Conservation (phyloP, 768 basidiomycete genomes). For the Trametes cubensis region DNA sequence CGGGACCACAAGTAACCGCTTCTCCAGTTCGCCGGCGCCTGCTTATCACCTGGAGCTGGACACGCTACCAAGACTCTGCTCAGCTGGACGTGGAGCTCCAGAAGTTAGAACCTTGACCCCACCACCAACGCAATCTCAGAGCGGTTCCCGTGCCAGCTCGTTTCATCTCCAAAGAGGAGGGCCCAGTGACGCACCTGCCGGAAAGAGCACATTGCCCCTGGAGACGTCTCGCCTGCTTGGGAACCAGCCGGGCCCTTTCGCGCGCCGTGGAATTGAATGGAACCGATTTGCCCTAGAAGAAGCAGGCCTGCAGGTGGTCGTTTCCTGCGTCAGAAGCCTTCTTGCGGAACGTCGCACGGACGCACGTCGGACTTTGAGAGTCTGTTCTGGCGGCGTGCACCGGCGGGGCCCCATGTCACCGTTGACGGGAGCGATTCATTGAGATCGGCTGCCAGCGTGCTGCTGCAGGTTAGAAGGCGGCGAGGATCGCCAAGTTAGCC, state of each 20-base stretch:
- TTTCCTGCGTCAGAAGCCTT: constrained; percentile 14
- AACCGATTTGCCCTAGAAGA: constrained; percentile 14
- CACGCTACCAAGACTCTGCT: too few relatives aligned
- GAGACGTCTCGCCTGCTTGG: constrained; percentile 13
- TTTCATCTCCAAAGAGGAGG: too few relatives aligned
- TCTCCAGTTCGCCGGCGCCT: neutral
- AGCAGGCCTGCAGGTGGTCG: neutral
- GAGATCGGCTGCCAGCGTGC: too few relatives aligned
- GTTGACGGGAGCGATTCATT: too few relatives aligned
- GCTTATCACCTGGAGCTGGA: neutral
- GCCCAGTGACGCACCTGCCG: neutral
- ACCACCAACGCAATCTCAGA: too few relatives aligned
- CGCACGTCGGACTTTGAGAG: constrained; percentile 18
- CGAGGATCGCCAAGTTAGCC: neutral
- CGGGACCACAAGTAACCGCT: constrained; percentile 3
- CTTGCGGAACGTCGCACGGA: constrained; percentile 9
- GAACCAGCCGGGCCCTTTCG: constrained; percentile 5
- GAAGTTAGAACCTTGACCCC: too few relatives aligned
- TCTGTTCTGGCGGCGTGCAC: neutral
- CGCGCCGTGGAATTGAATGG: constrained; percentile 4
- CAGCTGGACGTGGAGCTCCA: too few relatives aligned
- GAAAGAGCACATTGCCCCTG: constrained; percentile 3
- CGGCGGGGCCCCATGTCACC: too few relatives aligned
- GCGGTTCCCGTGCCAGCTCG: too few relatives aligned
- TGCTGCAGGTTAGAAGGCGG: neutral